phyloP scores from a whole-genome alignment of 2,329 filamentous ascomycete genomes.

The Calonectria henricotiae region DNA sequence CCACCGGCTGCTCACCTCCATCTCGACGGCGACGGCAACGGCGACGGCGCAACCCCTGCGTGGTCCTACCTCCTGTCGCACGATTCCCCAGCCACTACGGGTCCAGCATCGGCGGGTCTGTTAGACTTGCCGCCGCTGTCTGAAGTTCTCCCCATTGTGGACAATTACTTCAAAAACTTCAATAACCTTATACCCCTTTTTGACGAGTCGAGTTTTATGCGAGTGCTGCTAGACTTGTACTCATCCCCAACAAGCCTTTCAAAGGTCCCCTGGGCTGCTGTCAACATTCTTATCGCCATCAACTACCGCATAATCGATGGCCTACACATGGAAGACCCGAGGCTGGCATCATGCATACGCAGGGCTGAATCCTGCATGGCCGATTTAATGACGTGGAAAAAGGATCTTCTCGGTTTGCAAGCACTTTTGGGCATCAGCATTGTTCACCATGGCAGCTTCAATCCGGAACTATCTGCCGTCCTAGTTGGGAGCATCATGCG shows the following conservation, averaged over 20 bases:
- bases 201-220: constrained; percentile 56
- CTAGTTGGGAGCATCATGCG: constrained; percentile 56
- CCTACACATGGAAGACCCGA: constrained; percentile 41
- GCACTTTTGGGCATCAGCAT: constrained; percentile 57
- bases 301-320: constrained; percentile 49
- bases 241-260: constrained; percentile 40
- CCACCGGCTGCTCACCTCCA: not conserved
- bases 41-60: not conserved
- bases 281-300: constrained; percentile 58
- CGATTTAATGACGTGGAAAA: constrained; percentile 54
- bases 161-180: constrained; percentile 46
- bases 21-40: too few species aligned
- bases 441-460: constrained; percentile 54
- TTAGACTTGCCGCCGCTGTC: constrained; percentile 41
- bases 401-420: constrained; percentile 56
- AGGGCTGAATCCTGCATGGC: constrained; percentile 56
- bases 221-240: constrained; percentile 56
- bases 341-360: constrained; percentile 50
- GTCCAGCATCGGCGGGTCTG: not conserved
- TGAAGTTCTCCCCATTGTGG: constrained; percentile 45
- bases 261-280: constrained; percentile 54
- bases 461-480: constrained; percentile 55
- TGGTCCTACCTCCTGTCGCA: not conserved
- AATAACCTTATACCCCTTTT: constrained; percentile 55
- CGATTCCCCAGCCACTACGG: not conserved